Conservation (phyloP, 2,329 filamentous ascomycete species). For the Periconia sp. region DNA sequence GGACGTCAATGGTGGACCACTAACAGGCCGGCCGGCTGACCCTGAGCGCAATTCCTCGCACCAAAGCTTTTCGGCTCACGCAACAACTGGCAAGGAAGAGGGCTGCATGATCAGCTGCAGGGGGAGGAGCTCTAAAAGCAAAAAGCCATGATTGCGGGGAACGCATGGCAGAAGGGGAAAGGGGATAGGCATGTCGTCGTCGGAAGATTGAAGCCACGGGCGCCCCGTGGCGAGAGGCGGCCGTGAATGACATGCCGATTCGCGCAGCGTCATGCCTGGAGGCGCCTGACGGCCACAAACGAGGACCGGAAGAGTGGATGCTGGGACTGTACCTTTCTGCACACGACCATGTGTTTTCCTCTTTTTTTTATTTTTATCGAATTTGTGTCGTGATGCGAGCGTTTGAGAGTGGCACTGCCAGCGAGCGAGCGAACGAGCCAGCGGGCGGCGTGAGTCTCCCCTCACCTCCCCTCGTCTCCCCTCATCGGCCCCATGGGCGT, state of each 20-base stretch:
- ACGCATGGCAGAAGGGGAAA: conserved; percentile 30
- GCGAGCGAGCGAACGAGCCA: too few species aligned
- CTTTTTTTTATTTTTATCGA: too few species aligned
- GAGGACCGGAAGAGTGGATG: conserved; percentile 21
- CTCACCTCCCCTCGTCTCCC: too few species aligned
- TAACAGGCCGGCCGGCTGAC: conserved; percentile 37
- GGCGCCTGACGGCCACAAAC: conserved; percentile 18
- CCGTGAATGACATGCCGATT: conserved; percentile 28
- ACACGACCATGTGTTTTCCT: too few species aligned
- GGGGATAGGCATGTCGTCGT: conserved; percentile 12
- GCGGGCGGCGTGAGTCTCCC: too few species aligned
- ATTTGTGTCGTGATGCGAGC: too few species aligned
- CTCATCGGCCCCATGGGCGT: too few species aligned
- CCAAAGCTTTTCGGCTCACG: conserved; percentile 36
- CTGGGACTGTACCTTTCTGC: conserved; percentile 16
- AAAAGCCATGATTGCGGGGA: conserved; percentile 48
- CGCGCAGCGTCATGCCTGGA: conserved; percentile 30
- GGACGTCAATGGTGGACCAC: conserved; percentile 23
- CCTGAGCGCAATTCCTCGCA: conserved; percentile 24
- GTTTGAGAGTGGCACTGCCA: too few species aligned
- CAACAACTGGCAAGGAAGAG: conserved; percentile 35
- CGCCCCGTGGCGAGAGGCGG: conserved; percentile 28
- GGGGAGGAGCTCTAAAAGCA: conserved; percentile 38
- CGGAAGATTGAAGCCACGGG: conserved; percentile 15
- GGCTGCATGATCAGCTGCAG: conserved; percentile 50